Conservation (phyloP, 2,329 filamentous ascomycete species). For the Pseudogymnoascus sp. region DNA sequence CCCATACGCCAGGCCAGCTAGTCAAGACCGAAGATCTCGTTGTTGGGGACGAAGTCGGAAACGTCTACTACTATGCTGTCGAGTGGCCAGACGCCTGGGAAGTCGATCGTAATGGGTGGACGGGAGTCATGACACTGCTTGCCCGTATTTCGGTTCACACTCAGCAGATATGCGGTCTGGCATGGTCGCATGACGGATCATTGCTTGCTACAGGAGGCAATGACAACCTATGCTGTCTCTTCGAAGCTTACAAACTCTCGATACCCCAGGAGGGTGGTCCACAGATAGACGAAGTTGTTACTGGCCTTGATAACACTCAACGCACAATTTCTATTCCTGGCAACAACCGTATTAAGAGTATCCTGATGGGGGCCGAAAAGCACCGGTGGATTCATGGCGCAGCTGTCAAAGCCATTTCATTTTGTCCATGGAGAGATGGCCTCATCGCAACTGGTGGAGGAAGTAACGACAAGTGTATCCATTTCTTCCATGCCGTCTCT, state of each 20-base stretch:
- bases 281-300: slow-evolving; percentile 16
- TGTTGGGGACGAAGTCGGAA: slow-evolving; percentile 75
- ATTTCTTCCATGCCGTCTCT: slow-evolving; percentile 84
- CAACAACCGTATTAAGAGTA: slow-evolving; percentile 33
- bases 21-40: slow-evolving; percentile 74
- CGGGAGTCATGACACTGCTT: slow-evolving; percentile 68
- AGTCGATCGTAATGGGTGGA: slow-evolving; percentile 58
- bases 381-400: slow-evolving; percentile 74
- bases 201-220: slow-evolving; percentile 85
- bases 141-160: slow-evolving; percentile 69
- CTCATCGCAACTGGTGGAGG: slow-evolving; percentile 87
- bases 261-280: neutral
- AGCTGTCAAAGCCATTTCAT: slow-evolving; percentile 93
- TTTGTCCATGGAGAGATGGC: slow-evolving; percentile 86
- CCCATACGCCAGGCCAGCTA: slow-evolving; percentile 33
- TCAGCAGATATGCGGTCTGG: slow-evolving; percentile 89
- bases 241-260: slow-evolving; percentile 40
- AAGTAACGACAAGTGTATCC: slow-evolving; percentile 89
- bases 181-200: slow-evolving; percentile 70
- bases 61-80: slow-evolving; percentile 79
- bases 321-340: slow-evolving; percentile 22
- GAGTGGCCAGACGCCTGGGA: slow-evolving; percentile 70
- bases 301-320: slow-evolving; percentile 23
- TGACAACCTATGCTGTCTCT: slow-evolving; percentile 81
- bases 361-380: slow-evolving; percentile 50